Conservation (phyloP, 179 eudicot genomes). For the Nepenthes alata region DNA sequence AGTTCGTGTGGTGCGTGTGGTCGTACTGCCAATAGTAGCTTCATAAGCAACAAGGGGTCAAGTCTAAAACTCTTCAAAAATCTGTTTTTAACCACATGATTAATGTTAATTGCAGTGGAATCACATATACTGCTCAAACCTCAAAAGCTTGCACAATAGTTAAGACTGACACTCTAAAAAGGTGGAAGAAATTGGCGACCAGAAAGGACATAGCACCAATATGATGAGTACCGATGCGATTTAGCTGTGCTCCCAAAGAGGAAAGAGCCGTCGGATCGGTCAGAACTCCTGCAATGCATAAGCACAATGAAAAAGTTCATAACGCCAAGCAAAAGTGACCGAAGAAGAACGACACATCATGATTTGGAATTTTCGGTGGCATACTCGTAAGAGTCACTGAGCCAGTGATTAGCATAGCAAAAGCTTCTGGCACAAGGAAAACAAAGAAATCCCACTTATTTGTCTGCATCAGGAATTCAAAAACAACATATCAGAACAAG, state of each 20-base stretch:
- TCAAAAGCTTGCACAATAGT: constrained; percentile 83
- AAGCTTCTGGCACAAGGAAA: constrained; percentile 73
- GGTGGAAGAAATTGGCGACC: constrained; percentile 54
- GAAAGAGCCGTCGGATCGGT: constrained; percentile 81
- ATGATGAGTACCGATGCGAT: constrained; percentile 62
- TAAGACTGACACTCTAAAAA: constrained; percentile 72
- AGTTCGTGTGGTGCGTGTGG: too few species aligned
- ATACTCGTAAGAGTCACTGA: constrained; percentile 56
- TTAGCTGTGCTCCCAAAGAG: constrained; percentile 77
- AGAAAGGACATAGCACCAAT: constrained; percentile 70
- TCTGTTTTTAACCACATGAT: too few species aligned
- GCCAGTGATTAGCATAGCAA: constrained; percentile 87
- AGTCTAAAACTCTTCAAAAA: too few species aligned
- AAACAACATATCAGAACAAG: background rate
- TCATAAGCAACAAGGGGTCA: too few species aligned
- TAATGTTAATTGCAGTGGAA: too few species aligned
- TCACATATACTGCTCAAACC: constrained; percentile 20
- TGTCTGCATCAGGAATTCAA: constrained; percentile 36
- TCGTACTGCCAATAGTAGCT: too few species aligned
- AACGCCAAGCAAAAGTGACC: background rate
- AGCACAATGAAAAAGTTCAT: constrained; percentile 10
- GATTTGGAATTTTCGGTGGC: constrained; percentile 9
- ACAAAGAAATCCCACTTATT: constrained; percentile 95
- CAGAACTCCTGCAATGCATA: constrained; percentile 55
- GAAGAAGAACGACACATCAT: too few species aligned